Conservation (phyloP, 306 rosid species). For the Sicyos baderoa region DNA sequence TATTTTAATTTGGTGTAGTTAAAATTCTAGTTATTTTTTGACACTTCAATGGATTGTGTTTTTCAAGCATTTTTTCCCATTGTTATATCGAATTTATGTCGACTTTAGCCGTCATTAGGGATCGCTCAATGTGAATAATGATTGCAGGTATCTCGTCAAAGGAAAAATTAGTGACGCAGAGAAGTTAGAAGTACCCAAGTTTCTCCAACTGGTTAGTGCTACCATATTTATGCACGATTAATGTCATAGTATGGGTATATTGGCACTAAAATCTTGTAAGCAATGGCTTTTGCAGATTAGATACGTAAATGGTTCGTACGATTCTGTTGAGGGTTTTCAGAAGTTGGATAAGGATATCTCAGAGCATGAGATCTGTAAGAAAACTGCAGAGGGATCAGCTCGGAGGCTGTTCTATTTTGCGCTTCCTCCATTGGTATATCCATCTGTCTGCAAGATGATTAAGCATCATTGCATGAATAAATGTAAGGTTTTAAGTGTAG, state of each 20-base stretch:
- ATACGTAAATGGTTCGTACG: constrained; percentile 84
- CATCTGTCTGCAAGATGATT: constrained; percentile 90
- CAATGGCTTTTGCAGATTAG: constrained; percentile 46
- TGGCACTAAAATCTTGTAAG: constrained; percentile 10
- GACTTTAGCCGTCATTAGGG: neutral
- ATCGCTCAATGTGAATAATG: constrained; percentile 25
- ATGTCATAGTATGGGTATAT: constrained; percentile 4
- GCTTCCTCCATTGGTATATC: constrained; percentile 97
- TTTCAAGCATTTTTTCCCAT: neutral
- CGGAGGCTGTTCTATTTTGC: constrained; percentile 95
- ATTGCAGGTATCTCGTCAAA: constrained; percentile 63
- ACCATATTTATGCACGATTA: constrained; percentile 14
- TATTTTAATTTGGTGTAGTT: neutral
- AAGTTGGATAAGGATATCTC: constrained; percentile 76
- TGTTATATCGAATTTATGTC: neutral
- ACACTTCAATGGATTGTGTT: neutral
- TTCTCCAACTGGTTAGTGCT: constrained; percentile 75
- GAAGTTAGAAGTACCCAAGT: constrained; percentile 37
- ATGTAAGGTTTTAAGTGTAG: constrained; percentile 43
- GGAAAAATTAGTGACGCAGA: constrained; percentile 44
- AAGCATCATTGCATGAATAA: constrained; percentile 66
- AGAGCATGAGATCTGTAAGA: constrained; percentile 45
- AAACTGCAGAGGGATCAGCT: constrained; percentile 51
- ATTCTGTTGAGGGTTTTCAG: constrained; percentile 64
- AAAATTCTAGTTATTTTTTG: neutral